Evolutionary conservation across 2,329 filamentous ascomycete genomes (phyloP).

Genomic region (Paradendryphiella salina): DNA sequence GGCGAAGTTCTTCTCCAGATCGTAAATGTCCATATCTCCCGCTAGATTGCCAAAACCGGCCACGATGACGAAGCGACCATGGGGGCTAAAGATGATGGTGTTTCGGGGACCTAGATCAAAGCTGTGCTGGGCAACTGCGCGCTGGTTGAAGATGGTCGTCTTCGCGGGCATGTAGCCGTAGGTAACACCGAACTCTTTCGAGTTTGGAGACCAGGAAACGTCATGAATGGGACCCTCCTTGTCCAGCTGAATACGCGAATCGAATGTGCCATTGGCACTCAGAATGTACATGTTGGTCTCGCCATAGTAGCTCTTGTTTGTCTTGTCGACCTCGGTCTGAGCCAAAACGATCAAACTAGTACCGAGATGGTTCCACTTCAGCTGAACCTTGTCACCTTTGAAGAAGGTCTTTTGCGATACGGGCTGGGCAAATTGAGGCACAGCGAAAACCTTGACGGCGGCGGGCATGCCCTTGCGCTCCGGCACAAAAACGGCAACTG

Average conservation of each 20-base stretch:
- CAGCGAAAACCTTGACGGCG: slow-evolving; percentile 89
- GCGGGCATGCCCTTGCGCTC: slow-evolving; percentile 97
- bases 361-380: slow-evolving; percentile 95
- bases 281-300: slow-evolving; percentile 97
- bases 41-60: slow-evolving; percentile 97
- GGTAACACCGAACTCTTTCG: slow-evolving; percentile 94
- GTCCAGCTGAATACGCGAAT: slow-evolving; percentile 87
- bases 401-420: slow-evolving; percentile 98
- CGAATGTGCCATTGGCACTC: slow-evolving; percentile 86
- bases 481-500: slow-evolving; percentile 91
- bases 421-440: slow-evolving; percentile 79
- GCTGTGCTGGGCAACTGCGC: slow-evolving; percentile 77
- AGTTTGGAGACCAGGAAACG: slow-evolving; percentile 97
- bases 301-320: slow-evolving; percentile 98
- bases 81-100: slow-evolving; percentile 92
- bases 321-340: slow-evolving; percentile 97
- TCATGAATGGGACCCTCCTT: slow-evolving; percentile 98
- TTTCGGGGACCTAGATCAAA: slow-evolving; percentile 90
- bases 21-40: slow-evolving; percentile 96
- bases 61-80: slow-evolving; percentile 88
- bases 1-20: slow-evolving; percentile 88
- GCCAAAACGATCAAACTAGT: slow-evolving; percentile 92
- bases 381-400: slow-evolving; percentile 97
- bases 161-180: slow-evolving; percentile 99
- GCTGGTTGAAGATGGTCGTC: slow-evolving; percentile 94